Evolutionary conservation across 257 asterid species (phyloP), one percentile per base, ranked within the genome.

Genomic region (Petrea volubilis): DNA sequence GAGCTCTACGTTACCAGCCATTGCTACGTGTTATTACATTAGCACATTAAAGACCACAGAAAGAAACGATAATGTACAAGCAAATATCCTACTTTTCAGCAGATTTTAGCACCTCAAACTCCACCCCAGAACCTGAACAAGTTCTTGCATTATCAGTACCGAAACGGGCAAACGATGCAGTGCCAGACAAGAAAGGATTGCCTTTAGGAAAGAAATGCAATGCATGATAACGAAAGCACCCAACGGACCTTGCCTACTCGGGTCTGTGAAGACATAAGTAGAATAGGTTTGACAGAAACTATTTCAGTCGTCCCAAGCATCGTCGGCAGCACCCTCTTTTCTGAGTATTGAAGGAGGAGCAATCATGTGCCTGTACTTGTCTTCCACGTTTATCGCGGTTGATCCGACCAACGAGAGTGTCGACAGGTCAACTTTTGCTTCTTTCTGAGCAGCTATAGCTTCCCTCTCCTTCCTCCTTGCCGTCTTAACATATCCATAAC

Each of bases 391-490:
- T 62, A 91, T 84, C 33, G 84, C 68, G 11, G 79, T 43, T 0
- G 86, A 53, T 24, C 89, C 91, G 21, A 41, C 76, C 72, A 71
- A 53, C 2, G 95, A 71, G 36, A 75, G 78, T 62, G 82, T 88
- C 24, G 97, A 87, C 24, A 84, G 31, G 25, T 82, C 82, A 52
- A 41, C 70, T 49, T 74, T 78, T 60, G 81, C 84, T 34, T 86
- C 97, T 76, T 82, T 91, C 10, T 86, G 84, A 58, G 96, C 95
- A 77, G 90, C 91, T 62, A 80, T 72, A 40, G 92, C 95, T 83
- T 87, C 96, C 77, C 78, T 87, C 81, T 91, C 96, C 86, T 84
- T 88, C 73, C 87, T 91, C 79, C 96, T 79, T 18, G 96, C 97
- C 72, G 79, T 78, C 97, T 38, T 91, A 67, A 67, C 60, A 75